Conservation (phyloP, 2,329 filamentous ascomycete species). For the Colletotrichum zoysiae region DNA sequence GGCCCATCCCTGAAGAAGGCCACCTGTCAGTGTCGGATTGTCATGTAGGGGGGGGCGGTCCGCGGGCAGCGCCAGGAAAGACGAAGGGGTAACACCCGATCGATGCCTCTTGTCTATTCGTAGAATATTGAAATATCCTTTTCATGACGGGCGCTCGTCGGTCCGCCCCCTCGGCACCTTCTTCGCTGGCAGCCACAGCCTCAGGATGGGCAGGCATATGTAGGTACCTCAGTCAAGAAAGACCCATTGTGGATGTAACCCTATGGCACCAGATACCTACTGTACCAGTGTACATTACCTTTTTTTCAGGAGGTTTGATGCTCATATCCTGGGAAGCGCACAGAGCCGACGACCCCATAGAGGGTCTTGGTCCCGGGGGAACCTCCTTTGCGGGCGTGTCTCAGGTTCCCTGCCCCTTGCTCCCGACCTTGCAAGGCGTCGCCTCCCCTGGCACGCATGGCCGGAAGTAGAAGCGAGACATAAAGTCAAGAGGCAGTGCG, state of each 20-base stretch:
- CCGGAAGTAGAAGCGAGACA: conserved; percentile 26
- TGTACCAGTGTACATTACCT: too few relatives aligned
- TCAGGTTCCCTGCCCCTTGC: conserved; percentile 41
- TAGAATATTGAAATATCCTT: conserved; percentile 28
- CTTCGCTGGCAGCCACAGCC: conserved; percentile 22
- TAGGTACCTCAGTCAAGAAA: conserved; percentile 21
- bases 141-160: background rate
- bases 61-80: background rate
- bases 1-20: conserved; percentile 8
- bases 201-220: conserved; percentile 3
- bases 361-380: conserved; percentile 22
- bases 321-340: conserved; percentile 34
- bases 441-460: conserved; percentile 32
- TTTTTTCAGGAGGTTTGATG: conserved; percentile 40
- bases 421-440: conserved; percentile 38
- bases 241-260: conserved; percentile 31
- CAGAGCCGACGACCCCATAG: conserved; percentile 35
- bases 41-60: conserved; percentile 19
- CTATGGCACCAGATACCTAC: conserved; percentile 18
- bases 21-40: conserved; percentile 27
- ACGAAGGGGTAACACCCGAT: background rate
- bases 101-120: conserved; percentile 9
- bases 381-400: conserved; percentile 33
- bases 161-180: conserved; percentile 10
- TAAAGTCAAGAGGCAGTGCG: conserved; percentile 28